These are phyloP conservation scores for Protoeuglena noctilucae DNA, from an alignment of 139 green algal species.

Conservation along the genomic window DNA sequence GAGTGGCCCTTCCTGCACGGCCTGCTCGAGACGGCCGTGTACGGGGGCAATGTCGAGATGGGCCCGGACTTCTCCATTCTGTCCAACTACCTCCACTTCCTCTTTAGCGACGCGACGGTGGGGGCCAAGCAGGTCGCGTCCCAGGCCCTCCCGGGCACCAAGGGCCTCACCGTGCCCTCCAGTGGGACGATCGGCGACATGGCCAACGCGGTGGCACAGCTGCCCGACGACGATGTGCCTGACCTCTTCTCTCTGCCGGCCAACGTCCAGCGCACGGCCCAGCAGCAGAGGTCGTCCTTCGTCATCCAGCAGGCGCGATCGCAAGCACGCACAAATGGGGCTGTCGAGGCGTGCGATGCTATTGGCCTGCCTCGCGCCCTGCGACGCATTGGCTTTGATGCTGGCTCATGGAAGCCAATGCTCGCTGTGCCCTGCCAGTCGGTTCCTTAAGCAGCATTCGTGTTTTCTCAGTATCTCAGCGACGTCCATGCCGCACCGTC, in stretches of 20 bases:
- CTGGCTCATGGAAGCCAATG: too few species aligned
- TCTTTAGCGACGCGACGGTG: not conserved
- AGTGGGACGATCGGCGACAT: constrained; percentile 5
- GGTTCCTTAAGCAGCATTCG: too few species aligned
- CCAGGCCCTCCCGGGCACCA: constrained; percentile 27
- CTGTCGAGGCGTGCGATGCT: too few species aligned
- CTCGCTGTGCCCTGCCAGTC: too few species aligned
- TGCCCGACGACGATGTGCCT: constrained; percentile 39
- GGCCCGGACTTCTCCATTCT: constrained; percentile 21
- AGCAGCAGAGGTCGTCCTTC: constrained; percentile 12
- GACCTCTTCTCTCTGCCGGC: constrained; percentile 43
- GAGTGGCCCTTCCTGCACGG: constrained; percentile 53
- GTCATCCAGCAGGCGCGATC: not conserved
- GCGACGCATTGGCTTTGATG: too few species aligned
- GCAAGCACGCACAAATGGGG: too few species aligned
- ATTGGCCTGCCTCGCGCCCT: too few species aligned
- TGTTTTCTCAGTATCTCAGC: too few species aligned
- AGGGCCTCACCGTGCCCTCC: constrained; percentile 20
- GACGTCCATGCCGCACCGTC: too few species aligned
- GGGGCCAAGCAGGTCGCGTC: constrained; percentile 6
- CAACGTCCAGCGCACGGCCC: constrained; percentile 46
- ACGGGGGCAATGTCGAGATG: constrained; percentile 59
- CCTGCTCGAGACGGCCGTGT: constrained; percentile 60
- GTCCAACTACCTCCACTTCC: not conserved
- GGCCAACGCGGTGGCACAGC: constrained; percentile 16